These are phyloP conservation scores for Euphorbia lathyris DNA, from an alignment of 345 rosid genomes.

Conservation along the genomic window DNA sequence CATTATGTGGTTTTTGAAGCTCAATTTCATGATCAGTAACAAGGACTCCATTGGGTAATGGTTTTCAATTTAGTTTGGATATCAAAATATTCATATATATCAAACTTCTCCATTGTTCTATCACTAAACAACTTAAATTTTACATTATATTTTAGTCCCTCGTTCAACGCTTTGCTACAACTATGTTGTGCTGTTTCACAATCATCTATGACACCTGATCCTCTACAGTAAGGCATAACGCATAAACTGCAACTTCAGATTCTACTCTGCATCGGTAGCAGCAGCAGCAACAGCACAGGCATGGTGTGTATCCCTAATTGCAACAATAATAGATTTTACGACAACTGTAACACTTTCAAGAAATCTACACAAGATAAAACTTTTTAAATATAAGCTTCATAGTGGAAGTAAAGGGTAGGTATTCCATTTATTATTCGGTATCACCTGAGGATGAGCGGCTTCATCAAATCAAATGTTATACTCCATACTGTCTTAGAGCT, in stretches of 20 bases:
- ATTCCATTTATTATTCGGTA: not conserved
- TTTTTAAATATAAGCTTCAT: not conserved
- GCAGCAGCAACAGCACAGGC: not conserved
- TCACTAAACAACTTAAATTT: not conserved
- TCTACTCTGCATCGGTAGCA: not conserved
- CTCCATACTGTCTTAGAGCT: slow-evolving; percentile 80
- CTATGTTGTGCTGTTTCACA: not conserved
- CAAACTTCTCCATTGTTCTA: too few species aligned
- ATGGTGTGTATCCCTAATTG: not conserved
- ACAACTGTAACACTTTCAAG: not conserved
- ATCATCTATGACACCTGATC: not conserved
- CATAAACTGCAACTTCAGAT: not conserved
- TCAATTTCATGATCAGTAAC: slow-evolving; percentile 54
- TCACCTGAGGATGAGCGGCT: slow-evolving; percentile 15
- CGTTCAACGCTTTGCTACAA: not conserved
- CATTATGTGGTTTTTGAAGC: slow-evolving; percentile 37
- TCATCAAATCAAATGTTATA: slow-evolving; percentile 30
- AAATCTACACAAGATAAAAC: not conserved
- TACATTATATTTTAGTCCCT: not conserved
- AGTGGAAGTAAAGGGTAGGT: not conserved
- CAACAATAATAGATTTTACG: not conserved
- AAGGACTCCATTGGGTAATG: slow-evolving; percentile 67
- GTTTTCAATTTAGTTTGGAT: slow-evolving; percentile 47
- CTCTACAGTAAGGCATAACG: not conserved
- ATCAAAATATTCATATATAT: too few species aligned